Base-by-base conservation (phyloP, 2,329 filamentous ascomycete genomes). In the Hypoxylon sp. region DNA sequence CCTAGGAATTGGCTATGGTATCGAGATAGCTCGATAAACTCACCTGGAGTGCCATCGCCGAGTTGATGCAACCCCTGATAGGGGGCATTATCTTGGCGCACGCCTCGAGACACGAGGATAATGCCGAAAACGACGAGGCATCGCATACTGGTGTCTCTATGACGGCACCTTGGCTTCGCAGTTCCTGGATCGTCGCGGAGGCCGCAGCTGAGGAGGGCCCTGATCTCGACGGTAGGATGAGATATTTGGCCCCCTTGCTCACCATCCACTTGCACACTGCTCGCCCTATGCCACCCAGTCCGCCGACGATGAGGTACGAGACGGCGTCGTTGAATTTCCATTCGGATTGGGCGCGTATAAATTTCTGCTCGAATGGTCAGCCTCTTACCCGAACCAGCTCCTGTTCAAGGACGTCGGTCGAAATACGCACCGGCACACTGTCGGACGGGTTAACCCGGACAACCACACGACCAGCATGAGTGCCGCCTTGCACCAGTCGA, bases 231-330 rank as follows among this genome's bases (percentile, higher is more conserved):
- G 50, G 58, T 1, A 67, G n/a, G 10, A 69, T 55, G 0, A 69
- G 26, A 27, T 69, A 10, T 20, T 46, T 62, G 2, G 61, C 67
- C 9, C 67, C 67, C 17, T 52, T 58, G 1, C 33, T 18, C 1
- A 38, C 62, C 64, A 69, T 66, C 65, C 67, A 69, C 15, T 21
- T 42, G 8, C 57, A 1, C n/a, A 68, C 68, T 0, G 58, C 23
- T n/a, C 65, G 52, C 3, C 65, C 62, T 2, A 64, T 10, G 3
- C 62, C 62, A 9, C 62, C 62, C 10, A 55, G 23, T 4, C 62
- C 58, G 3, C 62, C 62, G 2, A 37, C 58, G 9, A 64, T 27
- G 15, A 64, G 2, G 21, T 64, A 64, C 6, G 62, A 37, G 0
- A 58, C 42, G n/a, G 52, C 45, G 2, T 18, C 5, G 18, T 62